Base-by-base conservation (phyloP, 2,329 filamentous ascomycete species). In the Helicocarpus griseus region DNA sequence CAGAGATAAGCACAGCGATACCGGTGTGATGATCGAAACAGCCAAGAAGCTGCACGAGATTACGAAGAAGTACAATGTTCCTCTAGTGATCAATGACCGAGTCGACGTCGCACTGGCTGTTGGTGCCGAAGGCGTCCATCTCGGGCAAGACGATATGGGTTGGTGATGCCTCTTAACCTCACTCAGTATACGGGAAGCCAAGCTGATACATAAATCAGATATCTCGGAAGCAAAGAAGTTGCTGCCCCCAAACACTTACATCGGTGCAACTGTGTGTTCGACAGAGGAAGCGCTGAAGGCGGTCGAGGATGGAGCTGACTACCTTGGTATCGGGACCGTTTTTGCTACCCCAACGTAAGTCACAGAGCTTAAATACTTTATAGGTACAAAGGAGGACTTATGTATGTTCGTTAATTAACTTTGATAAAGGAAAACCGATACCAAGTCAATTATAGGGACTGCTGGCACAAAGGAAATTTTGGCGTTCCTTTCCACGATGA, bases 81-180 rank as follows among this genome's bases (percentile, higher is more conserved):
- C 91, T 28, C 77, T 97, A 52, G 74, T 97, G 50, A 89, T 97
- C 73, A 97, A 97, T 65, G 93, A 97, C 66, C 82, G 90, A 11
- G 80, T 96, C 5, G 90, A 95, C 65, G 87, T 97, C 24, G 90
- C 89, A 7, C 77, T 89, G 17, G 89, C 89, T 13, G 79, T 90
- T 40, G 87, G 83, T 11, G 93, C 87, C 52, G 91, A 96, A 71
- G 93, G 93, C 43, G 89, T 95, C 7, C 93, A 97, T 67, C 80
- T 97, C 47, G 93, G 93, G 5, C 91, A 97, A 72, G 90, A 96
- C 77, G 91, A 97, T 67, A 84, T 95, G 75, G 76, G 85, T 87
- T 68, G 58, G 77, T 46, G 8, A 14, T 19, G 2, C 44, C 13
- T 13, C 19, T 14, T 8, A 17, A 13, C 14, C 13, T 68, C 28